A percentile compares a stretch with the other conserved stretches of the same genome.
phyloP scores from a whole-genome alignment of 176 grass and related monocot species.

The Phragmites australis region DNA sequence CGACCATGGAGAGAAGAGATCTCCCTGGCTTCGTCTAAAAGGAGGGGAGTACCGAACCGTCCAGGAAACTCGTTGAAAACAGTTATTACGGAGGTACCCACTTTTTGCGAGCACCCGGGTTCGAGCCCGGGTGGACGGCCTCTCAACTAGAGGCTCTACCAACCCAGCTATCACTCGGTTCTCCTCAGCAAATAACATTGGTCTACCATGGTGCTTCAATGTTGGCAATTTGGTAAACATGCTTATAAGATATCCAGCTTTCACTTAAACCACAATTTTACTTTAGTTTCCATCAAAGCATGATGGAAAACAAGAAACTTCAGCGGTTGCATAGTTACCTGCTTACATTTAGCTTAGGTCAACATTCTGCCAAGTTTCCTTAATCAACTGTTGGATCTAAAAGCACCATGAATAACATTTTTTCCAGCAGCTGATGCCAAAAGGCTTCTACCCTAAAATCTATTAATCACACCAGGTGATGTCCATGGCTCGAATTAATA shows the following conservation, averaged over 20 bases:
- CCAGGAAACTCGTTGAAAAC: no score
- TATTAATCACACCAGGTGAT: not conserved
- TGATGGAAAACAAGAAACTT: not conserved
- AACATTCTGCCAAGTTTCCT: not conserved
- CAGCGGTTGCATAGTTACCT: not conserved
- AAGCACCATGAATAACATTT: not conserved
- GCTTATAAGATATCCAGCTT: conserved; percentile 2
- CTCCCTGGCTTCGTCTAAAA: no score
- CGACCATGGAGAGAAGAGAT: no score
- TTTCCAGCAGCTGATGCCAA: not conserved
- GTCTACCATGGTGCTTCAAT: conserved; percentile 16
- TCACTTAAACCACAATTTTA: not conserved
- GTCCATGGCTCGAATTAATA: not conserved
- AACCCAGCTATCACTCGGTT: no score
- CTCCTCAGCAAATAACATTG: not conserved
- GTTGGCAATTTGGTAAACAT: not conserved
- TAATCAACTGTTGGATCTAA: not conserved
- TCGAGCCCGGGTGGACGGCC: no score
- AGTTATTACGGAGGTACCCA: no score
- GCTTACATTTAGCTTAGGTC: not conserved
- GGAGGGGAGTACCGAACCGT: no score
- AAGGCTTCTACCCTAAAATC: not conserved
- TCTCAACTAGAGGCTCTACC: no score
- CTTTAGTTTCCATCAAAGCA: not conserved
- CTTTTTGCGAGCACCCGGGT: no score